Evolutionary conservation across 352 stramenopile genomes (phyloP), one percentile per base, ranked within the genome.

Genomic region (Thalassiosira delicatula): DNA sequence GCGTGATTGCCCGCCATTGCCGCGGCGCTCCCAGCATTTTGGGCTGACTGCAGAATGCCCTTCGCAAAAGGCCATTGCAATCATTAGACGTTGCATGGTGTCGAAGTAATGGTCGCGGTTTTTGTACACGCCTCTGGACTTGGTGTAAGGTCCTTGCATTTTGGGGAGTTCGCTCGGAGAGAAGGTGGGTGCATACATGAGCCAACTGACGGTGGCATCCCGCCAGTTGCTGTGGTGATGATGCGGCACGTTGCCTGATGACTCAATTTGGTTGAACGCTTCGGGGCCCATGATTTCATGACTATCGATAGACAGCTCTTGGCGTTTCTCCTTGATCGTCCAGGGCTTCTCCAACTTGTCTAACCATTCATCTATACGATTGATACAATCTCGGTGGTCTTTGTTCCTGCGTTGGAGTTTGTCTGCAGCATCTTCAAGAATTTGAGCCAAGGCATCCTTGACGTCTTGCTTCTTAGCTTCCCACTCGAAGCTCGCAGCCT

Each of bases 21-120:
- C 89, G 25, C 54, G 66, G n/a, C n/a, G n/a, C 21, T 89, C 77
- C 0, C 90, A 92, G 61, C 94, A 97, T 62, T 95, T 88, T 0
- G 94, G 93, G 8, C 95, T 79, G 23, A 97, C 79, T 14, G 94
- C 91, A 54, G 95, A 93, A 84, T 96, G 93, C 3, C 93, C 94
- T 82, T 96, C 94, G 1, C 94, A 82, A 81, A 97, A 97, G 0
- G 94, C 95, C 93, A 97, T 96, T 1, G 92, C 94, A 25, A 95
- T 91, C 93, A 93, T 96, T 9, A 97, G 65, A 61, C 92, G 88
- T 30, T 95, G 85, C 29, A 93, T 93, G 29, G 88, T 94, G 35
- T 88, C 44, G 46, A 96, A 95, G 44, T 96, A 96, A 35, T 96
- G 89, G 3, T 95, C 88, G 4, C 84, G 86, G 2, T 83, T 94